Percentiles rank a stretch among this genome's conserved stretches.
Conservation (phyloP, 2,329 filamentous ascomycete species). For the Beauveria scarabaeidicola region DNA sequence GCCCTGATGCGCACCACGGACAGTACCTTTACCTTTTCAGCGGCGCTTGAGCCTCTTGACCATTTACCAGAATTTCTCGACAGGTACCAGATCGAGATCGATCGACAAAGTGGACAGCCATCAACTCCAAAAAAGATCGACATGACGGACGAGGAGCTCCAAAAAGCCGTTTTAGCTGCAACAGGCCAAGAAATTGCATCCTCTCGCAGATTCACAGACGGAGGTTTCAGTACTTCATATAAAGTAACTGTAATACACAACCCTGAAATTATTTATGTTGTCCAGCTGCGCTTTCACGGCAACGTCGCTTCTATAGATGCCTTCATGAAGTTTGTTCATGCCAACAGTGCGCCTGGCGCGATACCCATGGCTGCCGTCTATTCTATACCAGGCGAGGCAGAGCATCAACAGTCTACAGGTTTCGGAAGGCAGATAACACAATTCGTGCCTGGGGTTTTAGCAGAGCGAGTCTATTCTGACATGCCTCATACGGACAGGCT, state of each 20-base stretch:
- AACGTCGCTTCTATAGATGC: slow-evolving; percentile 16
- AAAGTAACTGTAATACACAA: slow-evolving; percentile 12
- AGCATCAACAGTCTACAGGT: slow-evolving; percentile 12
- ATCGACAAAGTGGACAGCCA: slow-evolving; percentile 10
- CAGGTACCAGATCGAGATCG: slow-evolving; percentile 15
- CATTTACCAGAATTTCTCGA: slow-evolving; percentile 8
- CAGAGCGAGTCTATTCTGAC: slow-evolving; percentile 7
- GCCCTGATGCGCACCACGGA: slow-evolving; percentile 11
- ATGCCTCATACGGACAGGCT: slow-evolving; percentile 14
- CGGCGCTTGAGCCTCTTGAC: slow-evolving; percentile 14
- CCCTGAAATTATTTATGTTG: slow-evolving; percentile 9
- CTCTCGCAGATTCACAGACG: slow-evolving; percentile 12
- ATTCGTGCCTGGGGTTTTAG: slow-evolving; percentile 12
- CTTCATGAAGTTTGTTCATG: slow-evolving; percentile 10
- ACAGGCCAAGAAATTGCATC: slow-evolving; percentile 13
- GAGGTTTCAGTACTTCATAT: slow-evolving; percentile 13
- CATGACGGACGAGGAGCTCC: slow-evolving; percentile 11
- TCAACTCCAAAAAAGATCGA: slow-evolving; percentile 14
- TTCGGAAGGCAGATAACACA: slow-evolving; percentile 14
- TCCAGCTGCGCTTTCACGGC: slow-evolving; percentile 15
- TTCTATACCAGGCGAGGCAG: slow-evolving; percentile 13
- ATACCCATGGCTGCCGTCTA: slow-evolving; percentile 13
- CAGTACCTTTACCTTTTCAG: slow-evolving; percentile 15
- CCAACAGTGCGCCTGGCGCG: background rate
- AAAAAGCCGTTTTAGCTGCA: slow-evolving; percentile 10